Conservation (phyloP, 2,329 filamentous ascomycete genomes). For the Penicillium sp. region DNA sequence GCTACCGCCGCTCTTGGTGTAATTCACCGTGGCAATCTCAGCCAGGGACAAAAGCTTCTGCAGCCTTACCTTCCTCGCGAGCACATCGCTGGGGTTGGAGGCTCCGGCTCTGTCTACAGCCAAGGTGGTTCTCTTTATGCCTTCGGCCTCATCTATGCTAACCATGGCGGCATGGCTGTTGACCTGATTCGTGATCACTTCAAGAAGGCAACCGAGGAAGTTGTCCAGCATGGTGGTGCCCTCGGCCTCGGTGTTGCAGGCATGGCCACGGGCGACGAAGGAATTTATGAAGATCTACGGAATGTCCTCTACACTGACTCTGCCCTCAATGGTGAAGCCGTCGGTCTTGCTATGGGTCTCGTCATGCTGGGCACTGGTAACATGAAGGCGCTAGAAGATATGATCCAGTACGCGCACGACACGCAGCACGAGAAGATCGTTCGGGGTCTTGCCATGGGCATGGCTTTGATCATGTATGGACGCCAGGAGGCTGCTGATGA, state of each 20-base stretch:
- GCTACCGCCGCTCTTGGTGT: conserved; percentile 94
- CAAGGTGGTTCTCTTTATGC: conserved; percentile 95
- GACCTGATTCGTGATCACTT: conserved; percentile 49
- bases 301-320: conserved; percentile 88
- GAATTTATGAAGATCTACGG: conserved; percentile 88
- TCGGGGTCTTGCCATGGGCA: conserved; percentile 88
- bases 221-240: conserved; percentile 94
- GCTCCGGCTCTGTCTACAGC: conserved; percentile 84
- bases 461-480: conserved; percentile 98
- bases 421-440: conserved; percentile 99
- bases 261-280: conserved; percentile 90
- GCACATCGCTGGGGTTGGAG: conserved; percentile 58
- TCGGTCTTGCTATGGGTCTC: conserved; percentile 92
- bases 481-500: conserved; percentile 93
- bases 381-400: conserved; percentile 85
- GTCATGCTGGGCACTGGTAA: conserved; percentile 99
- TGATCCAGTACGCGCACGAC: conserved; percentile 97
- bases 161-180: conserved; percentile 84
- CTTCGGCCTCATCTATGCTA: conserved; percentile 93
- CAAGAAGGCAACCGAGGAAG: conserved; percentile 60
- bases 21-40: conserved; percentile 92
- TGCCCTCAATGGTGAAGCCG: conserved; percentile 93
- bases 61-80: conserved; percentile 89
- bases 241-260: conserved; percentile 93
- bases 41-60: conserved; percentile 86